A percentile compares a stretch with the other conserved stretches of the same genome.
These are phyloP conservation scores for Davidsoniella virescens DNA, from an alignment of 2,329 filamentous ascomycete species.

Conservation along the genomic window DNA sequence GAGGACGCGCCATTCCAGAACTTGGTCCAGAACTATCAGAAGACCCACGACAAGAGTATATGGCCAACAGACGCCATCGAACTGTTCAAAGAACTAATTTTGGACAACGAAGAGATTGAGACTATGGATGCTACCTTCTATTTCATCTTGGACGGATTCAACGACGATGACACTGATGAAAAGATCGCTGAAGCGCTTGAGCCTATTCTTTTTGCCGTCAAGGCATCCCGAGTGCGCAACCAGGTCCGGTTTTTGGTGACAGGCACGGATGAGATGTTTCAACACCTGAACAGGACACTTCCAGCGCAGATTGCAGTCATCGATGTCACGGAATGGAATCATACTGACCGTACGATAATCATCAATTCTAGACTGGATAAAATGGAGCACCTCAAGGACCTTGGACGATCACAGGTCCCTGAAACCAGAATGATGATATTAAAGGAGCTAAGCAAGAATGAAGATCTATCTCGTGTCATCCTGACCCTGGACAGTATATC, in stretches of 20 bases:
- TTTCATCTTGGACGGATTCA: background rate
- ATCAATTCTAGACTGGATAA: background rate
- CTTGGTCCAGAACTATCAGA: background rate
- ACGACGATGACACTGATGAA: background rate
- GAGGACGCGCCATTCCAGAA: conserved; percentile 3
- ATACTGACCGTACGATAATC: background rate
- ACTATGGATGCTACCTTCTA: background rate
- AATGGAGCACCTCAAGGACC: conserved; percentile 2
- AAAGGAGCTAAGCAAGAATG: background rate
- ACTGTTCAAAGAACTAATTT: background rate
- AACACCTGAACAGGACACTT: background rate
- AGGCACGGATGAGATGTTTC: background rate
- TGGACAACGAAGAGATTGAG: background rate
- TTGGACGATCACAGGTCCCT: background rate
- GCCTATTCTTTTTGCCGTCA: background rate
- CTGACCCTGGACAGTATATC: conserved; percentile 19
- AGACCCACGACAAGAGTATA: background rate
- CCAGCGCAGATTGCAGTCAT: background rate
- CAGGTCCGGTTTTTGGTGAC: background rate
- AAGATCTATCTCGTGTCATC: background rate
- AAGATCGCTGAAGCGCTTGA: background rate
- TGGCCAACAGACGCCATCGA: background rate
- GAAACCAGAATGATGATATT: background rate
- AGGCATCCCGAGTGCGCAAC: background rate
- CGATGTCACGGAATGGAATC: background rate